Base-by-base conservation (phyloP, 805 yeast genomes). In the Naumovozyma castellii region DNA sequence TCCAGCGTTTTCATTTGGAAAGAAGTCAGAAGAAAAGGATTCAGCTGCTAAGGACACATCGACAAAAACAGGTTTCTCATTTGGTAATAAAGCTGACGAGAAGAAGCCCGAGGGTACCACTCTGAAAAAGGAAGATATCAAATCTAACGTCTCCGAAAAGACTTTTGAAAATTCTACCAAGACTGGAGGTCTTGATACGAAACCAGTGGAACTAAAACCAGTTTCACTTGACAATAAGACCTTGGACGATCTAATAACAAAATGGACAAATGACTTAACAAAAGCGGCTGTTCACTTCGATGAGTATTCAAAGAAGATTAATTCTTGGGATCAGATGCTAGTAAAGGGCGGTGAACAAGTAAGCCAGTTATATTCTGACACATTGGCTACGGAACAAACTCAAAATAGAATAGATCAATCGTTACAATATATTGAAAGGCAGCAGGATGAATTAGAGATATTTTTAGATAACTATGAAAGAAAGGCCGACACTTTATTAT, bases 191-290 rank as follows among this genome's bases (percentile, higher is more conserved):
- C 6, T 22, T 22, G 27, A 22, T 22, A 22, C 78, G 2, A 77
- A 80, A 39, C 68, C 73, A 30, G 71, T 78, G 20, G 76, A 75
- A 44, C 80, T 86, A 3, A 71, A 78, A 42, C 82, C 83, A 25
- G 72, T 86, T 3, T 76, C 94, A 3, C 72, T 92, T 29, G 87
- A 84, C 51, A 92, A 92, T 63, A 86, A 86, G 59, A 86, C 96
- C 1, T 67, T 92, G 54, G 97, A 92, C 54, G 97, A 92, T 57
- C 71, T 92, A 48, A 83, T 92, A 33, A 75, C 87, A 12, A 87
- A 83, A 61, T 92, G 98, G 98, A 83, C 97, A 0, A 76, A 78
- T 41, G 94, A 92, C 49, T 64, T 92, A 43, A 69, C 90, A 2
- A 71, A 75, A 12, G 77, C 92, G 0, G 75, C 90, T 2, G 70